Base-by-base conservation (phyloP, 176 grass and related monocot genomes). In the Guadua angustifolia region DNA sequence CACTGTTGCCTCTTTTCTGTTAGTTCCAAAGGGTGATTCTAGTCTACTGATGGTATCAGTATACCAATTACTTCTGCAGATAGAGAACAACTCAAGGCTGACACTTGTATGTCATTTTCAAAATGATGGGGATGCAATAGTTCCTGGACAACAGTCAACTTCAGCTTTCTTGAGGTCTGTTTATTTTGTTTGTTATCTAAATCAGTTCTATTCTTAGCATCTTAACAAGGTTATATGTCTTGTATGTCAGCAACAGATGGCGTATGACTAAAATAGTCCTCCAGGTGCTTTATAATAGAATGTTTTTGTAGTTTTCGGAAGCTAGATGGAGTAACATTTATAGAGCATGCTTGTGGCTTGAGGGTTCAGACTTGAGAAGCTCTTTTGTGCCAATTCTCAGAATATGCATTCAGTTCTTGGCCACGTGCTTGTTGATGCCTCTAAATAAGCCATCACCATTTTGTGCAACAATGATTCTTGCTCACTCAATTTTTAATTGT, bases 81-180 rank as follows among this genome's bases (percentile, higher is more conserved):
- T 96, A 82, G 83, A 91, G 69, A 96, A 96, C 11, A 75, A 88
- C 60, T 89, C 94, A 85, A 92, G 91, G 89, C 52, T 96, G 76
- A 71, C 85, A 80, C 88, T 96, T 84, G 83, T 91, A 79, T 96
- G 94, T 65, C 81, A 91, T 91, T 93, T 93, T 78, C 79, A 87
- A 87, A 90, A 88, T 84, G 79, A 77, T 67, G 88, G 86, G 77
- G 90, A 96, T 63, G 86, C 85, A 69, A 64, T 89, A 82, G 67
- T 96, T 76, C 60, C 94, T 82, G 88, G 86, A 35, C 92, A 88
- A 82, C 83, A 89, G 45, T 85, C 91, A 47, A 73, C 86, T 90
- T 96, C 94, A 71, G 81, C 89, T 87, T 89, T 96, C 67, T 85
- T 96, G 86, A 95, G 94, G 94, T 95, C 14, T 75, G 79, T 87